phyloP scores from a whole-genome alignment of 2,329 filamentous ascomycete genomes.

The Penicillium palitans region DNA sequence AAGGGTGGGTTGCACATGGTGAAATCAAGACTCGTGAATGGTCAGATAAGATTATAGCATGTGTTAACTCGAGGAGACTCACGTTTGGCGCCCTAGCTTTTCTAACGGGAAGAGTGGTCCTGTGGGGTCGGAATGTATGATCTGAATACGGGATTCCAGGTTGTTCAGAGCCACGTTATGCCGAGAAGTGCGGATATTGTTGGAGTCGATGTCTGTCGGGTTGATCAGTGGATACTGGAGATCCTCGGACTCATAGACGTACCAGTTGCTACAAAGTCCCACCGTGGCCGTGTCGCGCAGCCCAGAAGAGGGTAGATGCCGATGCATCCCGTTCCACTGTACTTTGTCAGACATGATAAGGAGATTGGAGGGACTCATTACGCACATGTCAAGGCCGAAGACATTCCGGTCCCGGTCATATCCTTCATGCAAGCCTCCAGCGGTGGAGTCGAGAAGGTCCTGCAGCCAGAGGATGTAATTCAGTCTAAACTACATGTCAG shows the following conservation, averaged over 20 bases:
- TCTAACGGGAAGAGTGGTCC: conserved; percentile 65
- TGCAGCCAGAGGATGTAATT: conserved; percentile 93
- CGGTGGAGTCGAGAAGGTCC: conserved; percentile 70
- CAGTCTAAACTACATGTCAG: conserved; percentile 54
- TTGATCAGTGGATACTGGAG: conserved; percentile 3
- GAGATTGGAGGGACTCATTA: neutral
- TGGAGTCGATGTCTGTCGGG: conserved; percentile 68
- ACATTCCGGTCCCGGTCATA: conserved; percentile 60
- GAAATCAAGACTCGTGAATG: conserved; percentile 64
- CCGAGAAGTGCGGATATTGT: conserved; percentile 65
- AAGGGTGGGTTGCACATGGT: conserved; percentile 95
- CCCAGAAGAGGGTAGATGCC: conserved; percentile 88
- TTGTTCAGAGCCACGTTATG: conserved; percentile 68
- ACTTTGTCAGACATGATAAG: conserved; percentile 15
- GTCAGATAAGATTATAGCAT: neutral
- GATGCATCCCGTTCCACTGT: conserved; percentile 79
- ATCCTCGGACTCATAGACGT: conserved; percentile 15
- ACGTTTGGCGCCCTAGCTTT: conserved; percentile 29
- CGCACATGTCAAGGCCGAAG: conserved; percentile 71
- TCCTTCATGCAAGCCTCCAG: conserved; percentile 46
- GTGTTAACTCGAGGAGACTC: neutral
- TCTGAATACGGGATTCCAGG: conserved; percentile 62
- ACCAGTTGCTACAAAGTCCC: conserved; percentile 71
- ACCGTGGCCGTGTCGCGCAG: conserved; percentile 64
- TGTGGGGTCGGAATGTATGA: conserved; percentile 57